Evolutionary conservation across 2,329 filamentous ascomycete genomes (phyloP), one percentile per base, ranked within the genome.

Genomic region (Nemania sp.): DNA sequence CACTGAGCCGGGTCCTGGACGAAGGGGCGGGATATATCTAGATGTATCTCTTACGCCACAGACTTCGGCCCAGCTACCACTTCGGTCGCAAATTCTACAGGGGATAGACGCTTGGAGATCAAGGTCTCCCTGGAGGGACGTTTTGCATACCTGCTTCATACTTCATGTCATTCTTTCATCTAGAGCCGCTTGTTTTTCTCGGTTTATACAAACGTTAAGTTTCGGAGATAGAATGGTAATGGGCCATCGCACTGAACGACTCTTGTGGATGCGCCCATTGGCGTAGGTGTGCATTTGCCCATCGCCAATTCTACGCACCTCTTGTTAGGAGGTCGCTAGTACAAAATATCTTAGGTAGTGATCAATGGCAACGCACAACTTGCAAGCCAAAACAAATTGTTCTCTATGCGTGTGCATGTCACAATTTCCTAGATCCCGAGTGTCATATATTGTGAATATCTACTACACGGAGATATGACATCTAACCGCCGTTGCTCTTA

Each of bases 201-300:
- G 70, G 64, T 62, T 73, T 73, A 73, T 72, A 69, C 72, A 68
- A 66, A 70, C 71, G 72, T 71, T 73, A 67, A 68, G 68, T 75
- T 75, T 72, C 64, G 47, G 60, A 64, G 64, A 72, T 70, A 72
- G 69, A 70, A 69, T 27, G 58, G 66, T 32, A 64, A 64, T 54
- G 70, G 72, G 69, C 66, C 73, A 75, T 76, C 72, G 49, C 75
- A 77, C 75, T 77, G 58, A n/a, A 76, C 74, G 75, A 76, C 69
- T 71, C 75, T 74, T 75, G 74, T 75, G 73, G 72, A 73, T 76
- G 74, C 57, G 51, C 57, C 53, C 62, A 52, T 61, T 41, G 41
- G 62, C 41, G 45, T 65, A 53, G 69, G 66, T 66, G 53, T 51
- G 63, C 35, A 43, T 54, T 43, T 49, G 67, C 67, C 62, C 70